Percentiles rank a stretch among this genome's conserved stretches.
Evolutionary conservation across 805 yeast species (phyloP).

Genomic region (Candida sphagnicola): DNA sequence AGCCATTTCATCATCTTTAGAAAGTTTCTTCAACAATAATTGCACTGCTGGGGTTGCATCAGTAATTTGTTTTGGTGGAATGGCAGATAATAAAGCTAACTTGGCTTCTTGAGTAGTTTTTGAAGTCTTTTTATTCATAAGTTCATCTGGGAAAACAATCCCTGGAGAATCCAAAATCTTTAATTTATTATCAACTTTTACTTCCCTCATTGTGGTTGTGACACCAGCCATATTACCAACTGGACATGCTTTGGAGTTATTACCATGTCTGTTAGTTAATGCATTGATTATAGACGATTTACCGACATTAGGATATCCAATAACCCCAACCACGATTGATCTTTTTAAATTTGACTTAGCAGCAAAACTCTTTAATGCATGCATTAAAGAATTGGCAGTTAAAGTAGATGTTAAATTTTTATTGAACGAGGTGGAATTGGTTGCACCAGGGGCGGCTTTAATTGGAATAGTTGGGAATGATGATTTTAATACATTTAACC

Average conservation of each 20-base stretch:
- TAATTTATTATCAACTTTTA: conserved; percentile 85
- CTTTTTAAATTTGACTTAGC: conserved; percentile 80
- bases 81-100: conserved; percentile 78
- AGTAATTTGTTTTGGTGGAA: conserved; percentile 78
- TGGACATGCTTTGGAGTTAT: conserved; percentile 77
- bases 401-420: conserved; percentile 66
- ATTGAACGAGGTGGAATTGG: conserved; percentile 64
- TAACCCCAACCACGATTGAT: conserved; percentile 88
- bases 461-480: conserved; percentile 92
- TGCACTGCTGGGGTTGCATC: conserved; percentile 86
- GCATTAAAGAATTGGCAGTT: conserved; percentile 72
- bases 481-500: conserved; percentile 76
- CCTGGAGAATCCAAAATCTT: conserved; percentile 95
- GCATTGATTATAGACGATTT: conserved; percentile 93
- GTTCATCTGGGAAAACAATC: conserved; percentile 83
- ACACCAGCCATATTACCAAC: conserved; percentile 98
- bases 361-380: conserved; percentile 82
- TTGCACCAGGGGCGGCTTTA: conserved; percentile 72
- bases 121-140: conserved; percentile 37
- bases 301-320: conserved; percentile 97
- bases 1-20: conserved; percentile 73
- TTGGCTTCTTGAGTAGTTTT: conserved; percentile 80
- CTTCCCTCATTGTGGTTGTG: conserved; percentile 86
- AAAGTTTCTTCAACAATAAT: conserved; percentile 68
- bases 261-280: conserved; percentile 75